Evolutionary conservation across 805 yeast genomes (phyloP).

Genomic region (Starmerella stigmatis): DNA sequence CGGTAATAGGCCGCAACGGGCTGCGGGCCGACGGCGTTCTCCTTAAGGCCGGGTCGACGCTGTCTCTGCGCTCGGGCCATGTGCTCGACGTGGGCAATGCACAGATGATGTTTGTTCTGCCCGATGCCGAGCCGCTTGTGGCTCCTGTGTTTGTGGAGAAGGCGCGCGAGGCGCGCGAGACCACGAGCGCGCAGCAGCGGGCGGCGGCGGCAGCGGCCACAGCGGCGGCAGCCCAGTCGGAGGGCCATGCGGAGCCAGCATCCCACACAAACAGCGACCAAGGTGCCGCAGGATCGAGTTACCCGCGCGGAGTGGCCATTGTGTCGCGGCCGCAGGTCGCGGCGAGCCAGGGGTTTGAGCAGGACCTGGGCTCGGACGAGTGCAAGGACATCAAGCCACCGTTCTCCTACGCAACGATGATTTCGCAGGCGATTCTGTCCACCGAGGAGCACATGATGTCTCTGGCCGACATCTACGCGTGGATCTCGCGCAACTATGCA

Average conservation of each 20-base stretch:
- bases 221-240: too few species aligned
- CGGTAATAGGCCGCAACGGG: conserved; percentile 82
- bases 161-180: conserved; percentile 2
- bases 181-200: too few species aligned
- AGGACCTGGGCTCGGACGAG: conserved; percentile 68
- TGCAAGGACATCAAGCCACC: conserved; percentile 93
- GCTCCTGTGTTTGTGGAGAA: conserved; percentile 28
- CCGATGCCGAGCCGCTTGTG: conserved; percentile 71
- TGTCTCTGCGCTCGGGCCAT: conserved; percentile 67
- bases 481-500: conserved; percentile 81
- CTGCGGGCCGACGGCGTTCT: conserved; percentile 73
- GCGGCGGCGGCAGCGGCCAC: too few species aligned
- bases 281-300: conserved; percentile 15
- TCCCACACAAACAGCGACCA: neutral
- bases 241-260: neutral
- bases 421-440: conserved; percentile 89
- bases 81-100: conserved; percentile 92
- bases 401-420: conserved; percentile 94
- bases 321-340: conserved; percentile 35
- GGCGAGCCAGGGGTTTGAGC: conserved; percentile 28
- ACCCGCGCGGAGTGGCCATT: conserved; percentile 36
- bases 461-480: conserved; percentile 79
- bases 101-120: conserved; percentile 97
- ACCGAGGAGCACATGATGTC: conserved; percentile 81
- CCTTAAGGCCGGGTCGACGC: conserved; percentile 34